phyloP scores from a whole-genome alignment of 768 basidiomycete species.

The Lactifluus pinguis region DNA sequence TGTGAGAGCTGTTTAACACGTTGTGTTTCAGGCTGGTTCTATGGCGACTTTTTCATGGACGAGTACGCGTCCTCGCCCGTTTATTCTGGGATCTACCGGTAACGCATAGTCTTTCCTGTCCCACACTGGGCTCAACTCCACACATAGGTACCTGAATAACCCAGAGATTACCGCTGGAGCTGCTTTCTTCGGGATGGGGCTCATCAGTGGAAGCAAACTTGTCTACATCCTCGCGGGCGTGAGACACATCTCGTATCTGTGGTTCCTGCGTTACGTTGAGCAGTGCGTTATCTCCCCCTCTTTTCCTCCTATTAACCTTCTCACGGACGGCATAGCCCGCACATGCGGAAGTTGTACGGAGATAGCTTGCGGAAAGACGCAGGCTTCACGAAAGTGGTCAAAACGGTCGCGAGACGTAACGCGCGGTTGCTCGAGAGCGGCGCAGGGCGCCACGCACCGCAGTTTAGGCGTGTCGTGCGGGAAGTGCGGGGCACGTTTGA shows the following conservation, averaged over 20 bases:
- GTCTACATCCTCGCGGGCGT: slow-evolving; percentile 78
- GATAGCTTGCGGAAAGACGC: slow-evolving; percentile 90
- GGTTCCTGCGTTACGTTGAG: slow-evolving; percentile 90
- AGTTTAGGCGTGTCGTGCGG: slow-evolving; percentile 72
- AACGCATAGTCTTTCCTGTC: neutral
- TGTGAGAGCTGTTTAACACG: neutral
- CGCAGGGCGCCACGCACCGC: slow-evolving; percentile 75
- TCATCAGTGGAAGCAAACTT: slow-evolving; percentile 90
- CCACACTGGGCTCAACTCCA: neutral
- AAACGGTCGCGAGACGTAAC: slow-evolving; percentile 81
- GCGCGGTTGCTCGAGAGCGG: slow-evolving; percentile 64
- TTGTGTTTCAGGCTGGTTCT: slow-evolving; percentile 77
- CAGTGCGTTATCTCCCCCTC: slow-evolving; percentile 46
- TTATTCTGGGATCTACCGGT: slow-evolving; percentile 97
- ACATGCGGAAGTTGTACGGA: slow-evolving; percentile 95
- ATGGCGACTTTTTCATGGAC: slow-evolving; percentile 95
- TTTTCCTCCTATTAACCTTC: neutral
- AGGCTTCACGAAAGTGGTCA: slow-evolving; percentile 97
- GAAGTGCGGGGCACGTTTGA: slow-evolving; percentile 94
- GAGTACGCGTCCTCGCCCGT: slow-evolving; percentile 84
- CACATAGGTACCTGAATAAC: slow-evolving; percentile 75
- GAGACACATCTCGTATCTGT: slow-evolving; percentile 85
- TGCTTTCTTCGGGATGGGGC: slow-evolving; percentile 85
- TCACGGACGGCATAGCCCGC: slow-evolving; percentile 52
- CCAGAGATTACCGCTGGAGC: slow-evolving; percentile 95